Base-by-base conservation (phyloP, 371 early-diverging fungal genomes). In the Neoconidiobolus thromboides region DNA sequence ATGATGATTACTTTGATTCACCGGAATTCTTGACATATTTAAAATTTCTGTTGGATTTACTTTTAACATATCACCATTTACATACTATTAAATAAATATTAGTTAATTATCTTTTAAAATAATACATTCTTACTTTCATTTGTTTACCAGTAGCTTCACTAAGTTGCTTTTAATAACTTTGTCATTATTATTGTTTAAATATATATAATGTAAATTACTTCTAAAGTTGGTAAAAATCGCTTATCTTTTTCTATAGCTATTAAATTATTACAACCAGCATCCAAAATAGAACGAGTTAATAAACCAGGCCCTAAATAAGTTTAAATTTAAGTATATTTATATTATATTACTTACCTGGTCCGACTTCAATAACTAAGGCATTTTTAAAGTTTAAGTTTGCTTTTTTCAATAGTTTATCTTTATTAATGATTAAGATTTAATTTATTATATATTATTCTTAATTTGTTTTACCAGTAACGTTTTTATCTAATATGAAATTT, bases 401-500 rank as follows among this genome's bases (percentile, higher is more conserved):
- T 5, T 75, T 71, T 39, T 73, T 67, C 3, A 80, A 76, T 49
- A 89, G 83, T 53, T 83, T 84, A 65, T 87, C 87, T 83, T 26
- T 26, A 64, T 10, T 36, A 39, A 9, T 46, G 44, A 10, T 50
- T 49, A 58, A 40, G 12, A 15, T 9, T 26, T 46, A 41, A 62
- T 60, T 9, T 26, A 14, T 65, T 2, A 42, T 26, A 55, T 12
- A 41, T 14, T 54, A 46, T 60, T 6, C 38, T 51, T 1, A 50
- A 41, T 9, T 46, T 7, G 7, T 58, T 47, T 7, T 67, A 81
- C 84, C 83, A 14, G 89, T 89, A 15, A 89, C 72, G 63, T 87
- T 87, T 63, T 81, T 82, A 69, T 89, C 87, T 42, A 89, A 78
- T 49, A 89, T 81, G 65, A 89, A 89, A 68, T 89, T 88, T 64